Evolutionary conservation across 164 flowering plant species (phyloP).

Genomic region (Annona cherimola): DNA sequence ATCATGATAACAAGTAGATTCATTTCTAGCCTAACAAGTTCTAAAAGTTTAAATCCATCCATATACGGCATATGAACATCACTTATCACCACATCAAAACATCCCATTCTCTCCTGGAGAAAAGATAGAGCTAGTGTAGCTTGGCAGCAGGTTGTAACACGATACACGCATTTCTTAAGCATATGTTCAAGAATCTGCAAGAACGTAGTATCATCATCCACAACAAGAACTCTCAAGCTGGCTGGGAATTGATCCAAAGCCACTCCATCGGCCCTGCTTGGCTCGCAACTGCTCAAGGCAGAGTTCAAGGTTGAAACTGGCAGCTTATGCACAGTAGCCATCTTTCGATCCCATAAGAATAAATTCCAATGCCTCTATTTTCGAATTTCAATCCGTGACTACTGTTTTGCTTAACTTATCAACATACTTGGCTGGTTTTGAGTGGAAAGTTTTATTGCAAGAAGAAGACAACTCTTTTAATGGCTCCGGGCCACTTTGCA

Average conservation of each 20-base stretch:
- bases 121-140: constrained; percentile 66
- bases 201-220: constrained; percentile 64
- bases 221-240: constrained; percentile 76
- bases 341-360: neutral
- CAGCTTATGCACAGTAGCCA: constrained; percentile 36
- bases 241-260: constrained; percentile 54
- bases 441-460: no score
- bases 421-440: no score
- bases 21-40: constrained; percentile 84
- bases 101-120: constrained; percentile 66
- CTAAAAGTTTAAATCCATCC: constrained; percentile 86
- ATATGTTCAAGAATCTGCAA: constrained; percentile 59
- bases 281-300: constrained; percentile 19
- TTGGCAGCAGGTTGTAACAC: constrained; percentile 62
- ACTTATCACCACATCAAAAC: constrained; percentile 78
- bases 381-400: no score
- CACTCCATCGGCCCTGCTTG: constrained; percentile 22
- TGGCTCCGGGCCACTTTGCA: no score
- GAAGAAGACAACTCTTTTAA: no score
- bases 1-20: constrained; percentile 94
- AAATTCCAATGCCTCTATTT: neutral
- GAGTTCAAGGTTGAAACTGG: constrained; percentile 23
- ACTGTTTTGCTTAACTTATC: no score
- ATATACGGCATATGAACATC: constrained; percentile 95
- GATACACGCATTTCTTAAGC: constrained; percentile 61